Conservation (phyloP, 2,329 filamentous ascomycete species). For the Nemania diffusa region DNA sequence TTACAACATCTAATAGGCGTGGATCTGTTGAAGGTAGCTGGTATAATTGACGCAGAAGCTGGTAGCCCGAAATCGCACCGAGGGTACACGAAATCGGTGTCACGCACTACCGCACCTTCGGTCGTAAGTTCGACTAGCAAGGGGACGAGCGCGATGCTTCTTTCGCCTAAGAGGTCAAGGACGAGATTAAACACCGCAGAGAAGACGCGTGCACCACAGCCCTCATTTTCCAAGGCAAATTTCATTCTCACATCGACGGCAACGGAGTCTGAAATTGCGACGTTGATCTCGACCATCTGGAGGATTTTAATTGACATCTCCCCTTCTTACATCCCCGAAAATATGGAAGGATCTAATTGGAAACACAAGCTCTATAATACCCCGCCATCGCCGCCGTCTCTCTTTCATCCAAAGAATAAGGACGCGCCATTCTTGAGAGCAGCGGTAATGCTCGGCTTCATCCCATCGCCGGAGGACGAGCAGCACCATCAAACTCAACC, state of each 20-base stretch:
- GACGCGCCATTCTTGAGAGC: slow-evolving; percentile 42
- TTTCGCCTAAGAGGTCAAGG: slow-evolving; percentile 29
- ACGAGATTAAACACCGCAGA: slow-evolving; percentile 5
- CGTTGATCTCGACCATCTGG: slow-evolving; percentile 64
- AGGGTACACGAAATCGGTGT: slow-evolving; percentile 26
- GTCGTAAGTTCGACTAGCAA: slow-evolving; percentile 40
- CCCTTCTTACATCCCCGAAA: slow-evolving; percentile 58
- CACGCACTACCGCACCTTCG: slow-evolving; percentile 33
- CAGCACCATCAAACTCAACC: neutral
- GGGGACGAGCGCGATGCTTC: slow-evolving; percentile 31
- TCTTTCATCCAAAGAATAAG: slow-evolving; percentile 36
- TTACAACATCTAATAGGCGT: slow-evolving; percentile 67
- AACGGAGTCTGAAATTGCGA: slow-evolving; percentile 63
- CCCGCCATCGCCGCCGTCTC: slow-evolving; percentile 35
- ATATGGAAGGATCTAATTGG: slow-evolving; percentile 26
- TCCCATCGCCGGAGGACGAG: slow-evolving; percentile 17
- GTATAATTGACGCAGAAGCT: slow-evolving; percentile 61
- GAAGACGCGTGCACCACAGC: slow-evolving; percentile 32
- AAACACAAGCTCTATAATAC: slow-evolving; percentile 17
- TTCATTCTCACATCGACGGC: slow-evolving; percentile 67
- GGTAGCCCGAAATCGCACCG: slow-evolving; percentile 46
- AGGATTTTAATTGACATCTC: slow-evolving; percentile 59
- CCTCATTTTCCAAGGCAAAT: slow-evolving; percentile 62
- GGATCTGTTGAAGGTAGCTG: slow-evolving; percentile 67
- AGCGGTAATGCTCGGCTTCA: slow-evolving; percentile 43